phyloP scores from a whole-genome alignment of 495 filamentous ascomycete genomes.

The Penicillium parvum region DNA sequence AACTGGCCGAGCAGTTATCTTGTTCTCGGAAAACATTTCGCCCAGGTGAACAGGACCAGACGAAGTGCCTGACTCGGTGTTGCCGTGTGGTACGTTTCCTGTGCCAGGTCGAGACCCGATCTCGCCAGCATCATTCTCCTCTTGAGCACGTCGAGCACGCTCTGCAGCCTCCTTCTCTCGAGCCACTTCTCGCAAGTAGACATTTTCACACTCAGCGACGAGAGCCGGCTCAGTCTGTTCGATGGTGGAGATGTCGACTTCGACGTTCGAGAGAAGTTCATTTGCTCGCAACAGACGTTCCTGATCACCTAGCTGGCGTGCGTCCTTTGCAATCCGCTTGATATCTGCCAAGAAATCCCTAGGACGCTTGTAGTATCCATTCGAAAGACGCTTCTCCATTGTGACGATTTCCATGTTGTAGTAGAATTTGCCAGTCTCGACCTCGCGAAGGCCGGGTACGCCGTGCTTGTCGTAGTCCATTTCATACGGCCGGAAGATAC shows the following conservation, averaged over 20 bases:
- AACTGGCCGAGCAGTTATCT: slow-evolving; percentile 39
- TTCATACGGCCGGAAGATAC: slow-evolving; percentile 66
- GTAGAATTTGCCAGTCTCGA: slow-evolving; percentile 71
- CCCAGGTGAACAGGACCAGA: slow-evolving; percentile 59
- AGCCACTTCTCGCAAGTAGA: slow-evolving; percentile 70
- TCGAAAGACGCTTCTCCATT: slow-evolving; percentile 89
- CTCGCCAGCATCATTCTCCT: too few relatives aligned
- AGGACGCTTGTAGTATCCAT: slow-evolving; percentile 89
- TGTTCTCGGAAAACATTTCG: slow-evolving; percentile 46
- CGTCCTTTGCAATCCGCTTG: slow-evolving; percentile 76
- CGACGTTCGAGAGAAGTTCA: slow-evolving; percentile 84
- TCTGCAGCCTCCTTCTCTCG: slow-evolving; percentile 62
- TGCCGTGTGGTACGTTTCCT: slow-evolving; percentile 41
- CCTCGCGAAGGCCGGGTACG: slow-evolving; percentile 63
- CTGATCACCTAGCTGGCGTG: slow-evolving; percentile 66
- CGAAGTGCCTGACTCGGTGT: slow-evolving; percentile 41
- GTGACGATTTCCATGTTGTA: slow-evolving; percentile 93
- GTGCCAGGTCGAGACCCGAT: slow-evolving; percentile 19
- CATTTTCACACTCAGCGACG: slow-evolving; percentile 63
- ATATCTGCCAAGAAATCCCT: slow-evolving; percentile 85
- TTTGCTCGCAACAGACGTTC: slow-evolving; percentile 79
- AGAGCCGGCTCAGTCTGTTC: slow-evolving; percentile 58
- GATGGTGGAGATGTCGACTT: slow-evolving; percentile 78
- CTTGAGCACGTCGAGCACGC: slow-evolving; percentile 52
- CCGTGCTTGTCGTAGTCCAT: slow-evolving; percentile 69